phyloP scores from a whole-genome alignment of 768 basidiomycete genomes.

The Russula dissimulans region DNA sequence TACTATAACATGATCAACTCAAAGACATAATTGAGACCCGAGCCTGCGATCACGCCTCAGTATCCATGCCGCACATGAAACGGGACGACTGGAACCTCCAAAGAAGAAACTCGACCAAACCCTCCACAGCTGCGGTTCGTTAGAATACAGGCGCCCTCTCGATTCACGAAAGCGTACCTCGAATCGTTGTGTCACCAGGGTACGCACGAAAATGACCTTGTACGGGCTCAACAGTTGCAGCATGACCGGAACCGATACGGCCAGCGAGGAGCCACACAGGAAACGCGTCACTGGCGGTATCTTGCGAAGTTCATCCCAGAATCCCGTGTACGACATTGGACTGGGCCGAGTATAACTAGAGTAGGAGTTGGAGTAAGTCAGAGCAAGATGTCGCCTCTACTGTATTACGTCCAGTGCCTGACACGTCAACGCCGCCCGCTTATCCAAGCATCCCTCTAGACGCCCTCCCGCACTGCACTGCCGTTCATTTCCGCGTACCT shows the following conservation, averaged over 20 bases:
- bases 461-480: no score
- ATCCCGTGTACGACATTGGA: slow-evolving; percentile 20
- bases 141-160: not conserved
- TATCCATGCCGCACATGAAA: not conserved
- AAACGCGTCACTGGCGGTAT: slow-evolving; percentile 80
- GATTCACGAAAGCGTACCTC: slow-evolving; percentile 38
- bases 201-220: slow-evolving; percentile 43
- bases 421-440: no score
- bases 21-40: slow-evolving; percentile 50
- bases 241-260: slow-evolving; percentile 48
- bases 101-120: slow-evolving; percentile 65
- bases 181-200: slow-evolving; percentile 36
- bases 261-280: slow-evolving; percentile 50
- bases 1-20: slow-evolving; percentile 68
- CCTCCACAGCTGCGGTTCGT: slow-evolving; percentile 53
- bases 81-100: slow-evolving; percentile 35
- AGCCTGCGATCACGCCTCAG: slow-evolving; percentile 26
- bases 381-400: no score
- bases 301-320: slow-evolving; percentile 53
- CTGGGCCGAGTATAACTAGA: not conserved
- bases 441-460: no score
- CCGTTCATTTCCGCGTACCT: no score
- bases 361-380: no score
- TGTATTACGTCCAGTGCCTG: no score
- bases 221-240: slow-evolving; percentile 45